Conservation (phyloP, 805 yeast species). For the Myxozyma sirexii region DNA sequence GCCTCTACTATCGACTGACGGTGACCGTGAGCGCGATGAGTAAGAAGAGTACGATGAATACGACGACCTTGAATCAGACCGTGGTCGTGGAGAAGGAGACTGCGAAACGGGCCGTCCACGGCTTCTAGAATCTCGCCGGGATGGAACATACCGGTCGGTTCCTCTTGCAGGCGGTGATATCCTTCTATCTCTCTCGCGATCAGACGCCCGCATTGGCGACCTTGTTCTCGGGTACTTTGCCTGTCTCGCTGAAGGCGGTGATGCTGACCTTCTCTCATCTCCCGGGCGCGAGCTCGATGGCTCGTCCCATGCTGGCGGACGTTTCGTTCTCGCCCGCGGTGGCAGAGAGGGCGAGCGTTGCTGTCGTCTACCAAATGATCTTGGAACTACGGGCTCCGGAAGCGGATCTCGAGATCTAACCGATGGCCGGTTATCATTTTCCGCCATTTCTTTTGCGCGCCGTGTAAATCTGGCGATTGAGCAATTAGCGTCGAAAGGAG, state of each 20-base stretch:
- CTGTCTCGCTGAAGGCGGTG: conserved; percentile 1
- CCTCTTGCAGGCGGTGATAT: background rate
- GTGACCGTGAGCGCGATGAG: conserved; percentile 8
- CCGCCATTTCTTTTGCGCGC: conserved; percentile 1
- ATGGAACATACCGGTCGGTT: background rate
- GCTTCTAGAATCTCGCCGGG: background rate
- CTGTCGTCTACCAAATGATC: background rate
- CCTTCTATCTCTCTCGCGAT: background rate
- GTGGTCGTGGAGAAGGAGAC: background rate
- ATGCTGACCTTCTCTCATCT: background rate
- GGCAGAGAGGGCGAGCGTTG: conserved; percentile 4
- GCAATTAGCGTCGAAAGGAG: background rate
- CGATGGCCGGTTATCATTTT: background rate
- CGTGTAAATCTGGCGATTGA: background rate
- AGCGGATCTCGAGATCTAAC: background rate
- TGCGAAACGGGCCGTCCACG: conserved; percentile 5
- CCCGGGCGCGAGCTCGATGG: background rate
- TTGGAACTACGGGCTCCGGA: conserved; percentile 3
- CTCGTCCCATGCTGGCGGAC: conserved; percentile 18
- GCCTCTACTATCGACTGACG: conserved; percentile 14
- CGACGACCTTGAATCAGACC: conserved; percentile 1
- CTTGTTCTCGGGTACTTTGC: background rate
- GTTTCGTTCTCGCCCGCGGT: conserved; percentile 2
- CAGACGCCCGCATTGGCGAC: background rate
- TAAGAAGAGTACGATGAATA: too few species aligned